Conservation (phyloP, 2,329 filamentous ascomycete genomes). For the Aureobasidium melanogenum region DNA sequence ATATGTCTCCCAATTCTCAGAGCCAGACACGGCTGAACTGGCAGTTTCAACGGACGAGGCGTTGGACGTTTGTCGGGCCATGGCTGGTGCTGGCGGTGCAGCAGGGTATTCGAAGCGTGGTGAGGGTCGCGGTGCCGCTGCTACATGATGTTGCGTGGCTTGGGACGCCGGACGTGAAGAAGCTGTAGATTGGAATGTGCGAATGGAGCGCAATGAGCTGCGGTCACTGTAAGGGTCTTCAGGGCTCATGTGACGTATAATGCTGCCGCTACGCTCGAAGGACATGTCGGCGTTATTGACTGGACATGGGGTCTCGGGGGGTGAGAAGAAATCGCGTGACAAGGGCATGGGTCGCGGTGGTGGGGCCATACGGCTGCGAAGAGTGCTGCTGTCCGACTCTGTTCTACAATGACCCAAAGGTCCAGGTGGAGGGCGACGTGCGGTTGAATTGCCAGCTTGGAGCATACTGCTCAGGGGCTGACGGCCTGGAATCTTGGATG, state of each 20-base stretch:
- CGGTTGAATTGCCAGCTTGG: conserved; percentile 71
- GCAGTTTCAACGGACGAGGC: conserved; percentile 27
- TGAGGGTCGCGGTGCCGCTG: background rate
- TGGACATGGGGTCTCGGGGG: conserved; percentile 31
- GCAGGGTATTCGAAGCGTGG: conserved; percentile 20
- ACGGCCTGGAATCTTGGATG: conserved; percentile 61
- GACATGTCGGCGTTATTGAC: conserved; percentile 27
- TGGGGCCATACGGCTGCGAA: conserved; percentile 31
- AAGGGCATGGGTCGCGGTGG: conserved; percentile 38
- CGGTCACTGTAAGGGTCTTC: conserved; percentile 82
- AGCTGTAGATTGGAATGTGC: conserved; percentile 7
- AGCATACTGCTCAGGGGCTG: conserved; percentile 61
- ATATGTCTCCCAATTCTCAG: conserved; percentile 95
- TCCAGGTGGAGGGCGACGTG: conserved; percentile 48
- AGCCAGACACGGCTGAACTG: conserved; percentile 22
- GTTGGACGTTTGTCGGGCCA: conserved; percentile 24
- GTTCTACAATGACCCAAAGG: conserved; percentile 27
- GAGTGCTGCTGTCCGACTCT: conserved; percentile 28
- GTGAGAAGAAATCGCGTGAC: conserved; percentile 72
- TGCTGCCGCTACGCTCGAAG: conserved; percentile 45
- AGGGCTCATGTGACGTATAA: conserved; percentile 53
- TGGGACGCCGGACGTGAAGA: conserved; percentile 17
- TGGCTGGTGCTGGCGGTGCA: conserved; percentile 19
- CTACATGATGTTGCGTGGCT: conserved; percentile 11
- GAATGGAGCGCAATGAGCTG: conserved; percentile 17